phyloP scores from a whole-genome alignment of 306 rosid genomes.

The Gastrolobium villosum region DNA sequence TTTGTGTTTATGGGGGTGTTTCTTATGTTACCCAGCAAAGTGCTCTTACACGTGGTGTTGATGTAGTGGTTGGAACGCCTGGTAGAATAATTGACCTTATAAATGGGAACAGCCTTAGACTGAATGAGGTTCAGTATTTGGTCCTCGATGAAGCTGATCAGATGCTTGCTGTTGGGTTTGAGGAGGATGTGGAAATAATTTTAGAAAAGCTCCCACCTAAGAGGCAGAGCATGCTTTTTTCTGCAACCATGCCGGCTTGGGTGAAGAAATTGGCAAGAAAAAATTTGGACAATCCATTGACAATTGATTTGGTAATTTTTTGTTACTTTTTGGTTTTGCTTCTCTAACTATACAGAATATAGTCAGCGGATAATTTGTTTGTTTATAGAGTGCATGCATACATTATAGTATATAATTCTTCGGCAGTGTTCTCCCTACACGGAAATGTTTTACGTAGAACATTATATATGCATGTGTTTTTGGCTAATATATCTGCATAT shows the following conservation, averaged over 20 bases:
- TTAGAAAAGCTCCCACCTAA: slow-evolving; percentile 78
- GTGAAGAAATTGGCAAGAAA: slow-evolving; percentile 91
- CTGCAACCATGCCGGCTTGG: slow-evolving; percentile 98
- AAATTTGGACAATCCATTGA: slow-evolving; percentile 85
- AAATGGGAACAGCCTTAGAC: slow-evolving; percentile 84
- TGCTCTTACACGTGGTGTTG: slow-evolving; percentile 96
- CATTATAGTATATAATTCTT: not conserved
- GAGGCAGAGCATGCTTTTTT: slow-evolving; percentile 96
- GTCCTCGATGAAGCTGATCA: slow-evolving; percentile 99
- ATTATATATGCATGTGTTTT: not conserved
- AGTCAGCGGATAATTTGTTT: slow-evolving; percentile 12
- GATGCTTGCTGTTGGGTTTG: slow-evolving; percentile 99
- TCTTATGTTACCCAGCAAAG: slow-evolving; percentile 83
- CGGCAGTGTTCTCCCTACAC: not conserved
- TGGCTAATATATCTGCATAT: not conserved
- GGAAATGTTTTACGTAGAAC: not conserved
- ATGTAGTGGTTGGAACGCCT: slow-evolving; percentile 98
- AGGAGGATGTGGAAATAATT: slow-evolving; percentile 95
- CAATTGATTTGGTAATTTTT: slow-evolving; percentile 89
- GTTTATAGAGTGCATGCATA: not conserved
- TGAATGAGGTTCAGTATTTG: slow-evolving; percentile 82
- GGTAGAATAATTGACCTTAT: slow-evolving; percentile 94
- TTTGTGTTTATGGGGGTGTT: slow-evolving; percentile 97
- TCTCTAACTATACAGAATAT: not conserved
- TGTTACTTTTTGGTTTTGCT: slow-evolving; percentile 19